A percentile compares a stretch with the other conserved stretches of the same genome.
phyloP scores from a whole-genome alignment of 306 rosid genomes.

The Citrullus colocynthis region DNA sequence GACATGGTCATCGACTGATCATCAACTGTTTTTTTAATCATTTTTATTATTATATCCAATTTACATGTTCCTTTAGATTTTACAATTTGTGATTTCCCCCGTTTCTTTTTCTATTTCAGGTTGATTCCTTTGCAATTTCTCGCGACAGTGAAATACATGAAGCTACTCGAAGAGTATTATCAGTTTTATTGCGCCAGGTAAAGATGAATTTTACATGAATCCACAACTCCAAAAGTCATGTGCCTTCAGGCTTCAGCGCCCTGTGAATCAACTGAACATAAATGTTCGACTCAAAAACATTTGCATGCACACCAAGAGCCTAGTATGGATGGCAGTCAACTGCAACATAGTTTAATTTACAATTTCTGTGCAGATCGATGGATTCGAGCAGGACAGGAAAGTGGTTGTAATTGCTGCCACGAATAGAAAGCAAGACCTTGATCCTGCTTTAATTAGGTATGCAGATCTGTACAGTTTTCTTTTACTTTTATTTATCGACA shows the following conservation, averaged over 20 bases:
- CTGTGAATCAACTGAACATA: not conserved
- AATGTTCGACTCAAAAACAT: not conserved
- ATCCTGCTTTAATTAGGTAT: constrained; percentile 79
- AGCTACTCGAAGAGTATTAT: constrained; percentile 77
- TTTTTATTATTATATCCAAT: not conserved
- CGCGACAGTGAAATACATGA: constrained; percentile 84
- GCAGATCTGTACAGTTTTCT: not conserved
- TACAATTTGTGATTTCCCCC: not conserved
- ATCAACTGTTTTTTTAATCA: not conserved
- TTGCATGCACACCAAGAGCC: not conserved
- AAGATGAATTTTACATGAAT: not conserved
- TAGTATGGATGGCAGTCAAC: not conserved
- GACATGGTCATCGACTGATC: not conserved
- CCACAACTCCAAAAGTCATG: not conserved
- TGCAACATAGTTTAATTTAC: not conserved
- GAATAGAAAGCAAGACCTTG: constrained; percentile 92
- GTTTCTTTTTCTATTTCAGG: constrained; percentile 17
- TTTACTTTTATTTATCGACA: not conserved
- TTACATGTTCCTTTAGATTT: not conserved
- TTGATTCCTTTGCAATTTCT: constrained; percentile 73
- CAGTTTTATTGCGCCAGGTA: constrained; percentile 51
- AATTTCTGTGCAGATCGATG: constrained; percentile 60
- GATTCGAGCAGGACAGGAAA: constrained; percentile 85
- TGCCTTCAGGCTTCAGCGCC: not conserved
- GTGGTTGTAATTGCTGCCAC: constrained; percentile 92